A percentile compares a stretch with the other conserved stretches of the same genome.
Conservation (phyloP, 192 early-diverging fungal species). For the Coemansia sp. region DNA sequence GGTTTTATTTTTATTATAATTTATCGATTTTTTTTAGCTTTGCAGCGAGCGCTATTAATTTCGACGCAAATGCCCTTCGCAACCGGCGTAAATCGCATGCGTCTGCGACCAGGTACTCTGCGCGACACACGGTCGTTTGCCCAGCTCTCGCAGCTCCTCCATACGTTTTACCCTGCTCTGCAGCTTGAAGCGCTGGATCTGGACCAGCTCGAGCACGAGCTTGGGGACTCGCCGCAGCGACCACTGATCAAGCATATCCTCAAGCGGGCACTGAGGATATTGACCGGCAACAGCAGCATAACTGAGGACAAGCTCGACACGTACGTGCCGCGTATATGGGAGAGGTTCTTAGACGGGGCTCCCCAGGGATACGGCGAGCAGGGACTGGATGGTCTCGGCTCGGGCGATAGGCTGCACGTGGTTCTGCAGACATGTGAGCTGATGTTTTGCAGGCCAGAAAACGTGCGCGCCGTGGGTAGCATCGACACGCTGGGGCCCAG, state of each 20-base stretch:
- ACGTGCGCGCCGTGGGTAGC: constrained; percentile 3
- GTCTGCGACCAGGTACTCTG: constrained; percentile 7
- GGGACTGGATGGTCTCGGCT: constrained; percentile 17
- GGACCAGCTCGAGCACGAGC: constrained; percentile 24
- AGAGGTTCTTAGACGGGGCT: constrained; percentile 7
- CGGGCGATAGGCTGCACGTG: constrained; percentile 19
- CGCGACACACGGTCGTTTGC: constrained; percentile 38
- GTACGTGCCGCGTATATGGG: constrained; percentile 24
- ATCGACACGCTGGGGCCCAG: constrained; percentile 4
- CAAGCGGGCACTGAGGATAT: constrained; percentile 16
- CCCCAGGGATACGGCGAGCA: constrained; percentile 1
- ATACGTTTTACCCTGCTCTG: constrained; percentile 21
- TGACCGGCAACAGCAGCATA: constrained; percentile 21
- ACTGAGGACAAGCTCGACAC: constrained; percentile 13
- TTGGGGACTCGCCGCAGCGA: constrained; percentile 1
- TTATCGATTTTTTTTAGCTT: constrained; percentile 2
- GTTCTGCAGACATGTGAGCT: constrained; percentile 34
- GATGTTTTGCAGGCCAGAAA: constrained; percentile 19
- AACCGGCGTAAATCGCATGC: constrained; percentile 1
- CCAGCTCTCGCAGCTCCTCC: constrained; percentile 31
- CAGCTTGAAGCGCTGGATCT: constrained; percentile 17
- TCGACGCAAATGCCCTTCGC: constrained; percentile 20
- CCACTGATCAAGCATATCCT: constrained; percentile 13
- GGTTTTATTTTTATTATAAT: not conserved
- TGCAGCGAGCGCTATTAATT: not conserved